These are phyloP conservation scores for Botrytis squamosa DNA, from an alignment of 2,329 filamentous ascomycete species.

Conservation along the genomic window DNA sequence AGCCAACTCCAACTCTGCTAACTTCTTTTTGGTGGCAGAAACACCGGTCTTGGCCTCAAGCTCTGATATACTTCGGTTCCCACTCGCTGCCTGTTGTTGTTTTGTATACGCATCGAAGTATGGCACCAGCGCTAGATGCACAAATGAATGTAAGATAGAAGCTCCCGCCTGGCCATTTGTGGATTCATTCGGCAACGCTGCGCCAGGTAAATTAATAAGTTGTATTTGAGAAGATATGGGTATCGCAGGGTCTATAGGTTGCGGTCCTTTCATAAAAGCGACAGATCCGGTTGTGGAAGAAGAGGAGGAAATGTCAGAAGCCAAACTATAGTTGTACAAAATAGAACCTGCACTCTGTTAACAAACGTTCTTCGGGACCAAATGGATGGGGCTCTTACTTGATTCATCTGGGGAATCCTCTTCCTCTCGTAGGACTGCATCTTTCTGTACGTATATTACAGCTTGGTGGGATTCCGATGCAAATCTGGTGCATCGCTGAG, in stretches of 20 bases:
- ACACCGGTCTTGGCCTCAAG: slow-evolving; percentile 92
- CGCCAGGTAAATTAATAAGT: slow-evolving; percentile 86
- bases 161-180: slow-evolving; percentile 68
- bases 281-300: slow-evolving; percentile 81
- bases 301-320: slow-evolving; percentile 76
- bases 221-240: slow-evolving; percentile 87
- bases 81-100: slow-evolving; percentile 66
- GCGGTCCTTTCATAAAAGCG: slow-evolving; percentile 84
- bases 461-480: slow-evolving; percentile 83
- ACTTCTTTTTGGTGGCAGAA: slow-evolving; percentile 93
- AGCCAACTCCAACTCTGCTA: slow-evolving; percentile 89
- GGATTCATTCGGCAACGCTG: slow-evolving; percentile 63
- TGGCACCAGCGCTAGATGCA: slow-evolving; percentile 87
- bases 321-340: slow-evolving; percentile 74
- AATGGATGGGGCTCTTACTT: slow-evolving; percentile 39
- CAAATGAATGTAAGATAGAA: slow-evolving; percentile 76
- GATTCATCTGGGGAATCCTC: slow-evolving; percentile 37
- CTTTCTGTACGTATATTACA: slow-evolving; percentile 83
- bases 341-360: slow-evolving; percentile 43
- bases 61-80: slow-evolving; percentile 72
- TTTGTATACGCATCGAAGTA: slow-evolving; percentile 98
- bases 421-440: slow-evolving; percentile 51
- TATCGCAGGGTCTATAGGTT: slow-evolving; percentile 78
- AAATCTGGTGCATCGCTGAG: slow-evolving; percentile 85
- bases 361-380: slow-evolving; percentile 34